phyloP scores from a whole-genome alignment of 129 eudicot species.

The Flaveria trinervia region DNA sequence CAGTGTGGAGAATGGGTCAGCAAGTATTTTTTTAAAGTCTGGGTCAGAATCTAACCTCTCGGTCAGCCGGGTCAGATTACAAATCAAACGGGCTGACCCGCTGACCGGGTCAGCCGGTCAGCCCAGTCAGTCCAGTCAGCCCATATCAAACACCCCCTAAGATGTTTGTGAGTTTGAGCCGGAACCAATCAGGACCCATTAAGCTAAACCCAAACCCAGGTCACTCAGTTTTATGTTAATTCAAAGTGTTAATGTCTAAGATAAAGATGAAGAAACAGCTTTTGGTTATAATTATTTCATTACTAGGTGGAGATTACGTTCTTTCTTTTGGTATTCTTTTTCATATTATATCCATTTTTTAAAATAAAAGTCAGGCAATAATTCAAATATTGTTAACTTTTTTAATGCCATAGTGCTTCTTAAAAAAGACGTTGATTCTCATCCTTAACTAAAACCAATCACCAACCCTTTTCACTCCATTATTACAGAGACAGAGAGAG shows the following conservation, averaged over 20 bases:
- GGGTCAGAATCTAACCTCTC: too few relatives aligned
- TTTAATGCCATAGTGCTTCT: constrained; percentile 8
- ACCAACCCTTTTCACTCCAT: too few relatives aligned
- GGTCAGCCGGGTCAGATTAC: too few relatives aligned
- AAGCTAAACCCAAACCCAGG: not conserved
- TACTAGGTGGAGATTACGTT: constrained; percentile 3
- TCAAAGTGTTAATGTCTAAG: not conserved
- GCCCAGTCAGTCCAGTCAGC: too few relatives aligned
- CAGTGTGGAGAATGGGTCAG: too few relatives aligned
- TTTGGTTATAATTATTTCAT: not conserved
- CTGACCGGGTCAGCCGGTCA: too few relatives aligned
- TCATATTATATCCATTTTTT: not conserved
- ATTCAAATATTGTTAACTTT: not conserved
- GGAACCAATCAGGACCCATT: not conserved
- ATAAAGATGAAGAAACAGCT: not conserved
- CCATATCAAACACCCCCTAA: too few relatives aligned
- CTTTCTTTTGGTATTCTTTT: not conserved
- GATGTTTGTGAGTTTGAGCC: not conserved
- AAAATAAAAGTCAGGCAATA: not conserved
- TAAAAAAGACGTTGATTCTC: not conserved
- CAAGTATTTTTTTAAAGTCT: too few relatives aligned
- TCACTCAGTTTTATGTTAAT: not conserved
- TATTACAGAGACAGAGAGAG: too few relatives aligned
- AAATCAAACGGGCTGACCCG: too few relatives aligned
- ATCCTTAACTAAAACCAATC: not conserved